Evolutionary conservation across 345 rosid species (phyloP), one percentile per base, ranked within the genome.

Genomic region (Eucalyptus grandis): DNA sequence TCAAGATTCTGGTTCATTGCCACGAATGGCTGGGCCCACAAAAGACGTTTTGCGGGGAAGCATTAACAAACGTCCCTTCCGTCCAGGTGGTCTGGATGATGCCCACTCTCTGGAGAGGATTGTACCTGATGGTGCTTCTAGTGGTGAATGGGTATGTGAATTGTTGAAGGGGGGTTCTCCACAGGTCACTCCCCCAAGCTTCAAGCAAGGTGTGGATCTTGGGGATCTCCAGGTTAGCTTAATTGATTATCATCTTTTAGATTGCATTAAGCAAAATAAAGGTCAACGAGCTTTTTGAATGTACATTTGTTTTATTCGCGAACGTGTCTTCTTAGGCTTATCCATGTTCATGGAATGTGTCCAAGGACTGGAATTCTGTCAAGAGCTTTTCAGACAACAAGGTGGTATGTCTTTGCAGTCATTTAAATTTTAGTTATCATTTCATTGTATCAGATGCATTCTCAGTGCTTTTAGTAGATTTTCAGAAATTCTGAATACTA

Each of bases 21-120:
- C 96, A 34, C 95, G 95, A 37, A 58, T 94, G 88, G 92, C 91
- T 87, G 96, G 97, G 72, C 94, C 95, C 85, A 92, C 98, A 30
- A 96, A 95, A 89, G 99, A 97, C 93, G 91, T 95, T 92, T 91
- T 96, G 86, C 94, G 97, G 89, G 99, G 99, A 94, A 96, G 99
- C 93, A 93, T 94, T 91, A 95, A 91, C 90, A 97, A 94, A 92
- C 99, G 98, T 47, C 99, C 99, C 90, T 98, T 98, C 90, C 96
- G 95, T 72, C 99, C 99, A 24, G 99, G 99, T 89, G 99, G 99
- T 51, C 92, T 98, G 89, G 99, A 96, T 50, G 95, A 95, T 90
- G 90, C 98, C 87, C 95, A 92, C 86, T 91, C 96, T 89, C 87
- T 90, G 21, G 95, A 94, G 87, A 97, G 96, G 92, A 49, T 90